Evolutionary conservation across 208 protist species (phyloP).

Genomic region (Polymyxa betae): DNA sequence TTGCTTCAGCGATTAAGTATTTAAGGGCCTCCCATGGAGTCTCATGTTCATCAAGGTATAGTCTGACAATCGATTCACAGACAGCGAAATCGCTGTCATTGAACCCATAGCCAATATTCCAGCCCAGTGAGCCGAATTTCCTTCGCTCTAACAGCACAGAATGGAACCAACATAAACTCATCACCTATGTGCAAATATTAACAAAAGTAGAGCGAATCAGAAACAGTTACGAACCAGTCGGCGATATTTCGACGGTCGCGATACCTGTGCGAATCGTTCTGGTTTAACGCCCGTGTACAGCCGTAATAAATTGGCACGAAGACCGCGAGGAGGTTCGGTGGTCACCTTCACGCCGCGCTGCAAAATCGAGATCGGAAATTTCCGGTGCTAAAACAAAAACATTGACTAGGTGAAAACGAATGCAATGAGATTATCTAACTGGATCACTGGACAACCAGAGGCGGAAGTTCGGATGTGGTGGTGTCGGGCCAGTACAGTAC

Average conservation of each 20-base stretch:
- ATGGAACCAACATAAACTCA: constrained; percentile 95
- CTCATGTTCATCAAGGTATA: constrained; percentile 74
- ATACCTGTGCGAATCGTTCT: constrained; percentile 76
- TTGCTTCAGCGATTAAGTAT: constrained; percentile 95
- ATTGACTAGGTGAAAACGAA: not conserved
- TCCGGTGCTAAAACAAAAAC: constrained; percentile 72
- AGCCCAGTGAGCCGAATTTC: constrained; percentile 97
- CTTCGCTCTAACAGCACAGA: constrained; percentile 93
- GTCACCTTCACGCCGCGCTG: constrained; percentile 96
- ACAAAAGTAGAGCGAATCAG: too few relatives aligned
- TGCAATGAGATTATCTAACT: not conserved
- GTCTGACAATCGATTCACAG: constrained; percentile 64
- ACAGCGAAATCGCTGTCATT: constrained; percentile 94
- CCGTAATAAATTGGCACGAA: constrained; percentile 94
- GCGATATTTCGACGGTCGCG: constrained; percentile 82
- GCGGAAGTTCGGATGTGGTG: constrained; percentile 92
- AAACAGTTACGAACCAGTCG: too few relatives aligned
- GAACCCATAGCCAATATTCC: constrained; percentile 98
- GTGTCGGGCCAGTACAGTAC: constrained; percentile 75
- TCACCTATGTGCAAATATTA: constrained; percentile 72
- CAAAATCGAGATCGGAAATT: constrained; percentile 89
- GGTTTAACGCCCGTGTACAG: constrained; percentile 89
- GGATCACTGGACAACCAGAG: constrained; percentile 97
- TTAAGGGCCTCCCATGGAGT: constrained; percentile 94
- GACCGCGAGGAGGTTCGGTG: constrained; percentile 95